Percentiles rank a stretch among this genome's conserved stretches.
Conservation (phyloP, 2,329 filamentous ascomycete species). For the Simplicillium aogashimaense region DNA sequence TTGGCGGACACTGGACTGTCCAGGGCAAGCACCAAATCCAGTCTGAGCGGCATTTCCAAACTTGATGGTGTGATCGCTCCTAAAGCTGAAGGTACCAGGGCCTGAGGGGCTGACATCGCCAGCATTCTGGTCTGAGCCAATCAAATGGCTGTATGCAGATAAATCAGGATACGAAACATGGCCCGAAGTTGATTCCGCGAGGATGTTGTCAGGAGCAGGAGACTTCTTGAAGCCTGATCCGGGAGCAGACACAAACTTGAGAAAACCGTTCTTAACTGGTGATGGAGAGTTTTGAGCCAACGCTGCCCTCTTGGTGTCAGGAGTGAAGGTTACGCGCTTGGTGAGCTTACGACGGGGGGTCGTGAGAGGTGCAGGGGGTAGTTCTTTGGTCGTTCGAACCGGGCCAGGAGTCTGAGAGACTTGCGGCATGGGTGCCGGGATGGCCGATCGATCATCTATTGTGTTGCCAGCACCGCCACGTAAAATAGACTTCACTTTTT, state of each 20-base stretch:
- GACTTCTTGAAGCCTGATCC: slow-evolving; percentile 16
- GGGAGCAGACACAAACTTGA: slow-evolving; percentile 27
- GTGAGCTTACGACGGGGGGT: slow-evolving; percentile 57
- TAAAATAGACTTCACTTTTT: slow-evolving; percentile 50
- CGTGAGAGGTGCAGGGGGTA: slow-evolving; percentile 43
- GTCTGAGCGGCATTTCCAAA: slow-evolving; percentile 38
- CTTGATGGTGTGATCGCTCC: slow-evolving; percentile 54
- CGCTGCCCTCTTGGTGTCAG: slow-evolving; percentile 47
- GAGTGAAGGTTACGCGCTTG: slow-evolving; percentile 76
- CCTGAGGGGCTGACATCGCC: slow-evolving; percentile 25
- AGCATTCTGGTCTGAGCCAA: slow-evolving; percentile 14
- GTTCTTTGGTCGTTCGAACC: slow-evolving; percentile 36
- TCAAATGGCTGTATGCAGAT: slow-evolving; percentile 26
- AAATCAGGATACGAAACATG: slow-evolving; percentile 45
- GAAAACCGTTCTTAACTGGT: slow-evolving; percentile 38
- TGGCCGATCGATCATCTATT: slow-evolving; percentile 32
- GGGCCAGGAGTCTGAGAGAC: slow-evolving; percentile 37
- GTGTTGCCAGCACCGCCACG: slow-evolving; percentile 26
- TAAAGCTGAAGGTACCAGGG: slow-evolving; percentile 54
- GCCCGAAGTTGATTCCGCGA: slow-evolving; percentile 14
- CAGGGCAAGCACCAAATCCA: slow-evolving; percentile 46
- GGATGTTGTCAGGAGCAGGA: slow-evolving; percentile 12
- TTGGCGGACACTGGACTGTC: slow-evolving; percentile 51
- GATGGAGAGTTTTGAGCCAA: slow-evolving; percentile 43
- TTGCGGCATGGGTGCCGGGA: slow-evolving; percentile 31